phyloP scores from a whole-genome alignment of 164 flowering plant species.

The Platanus orientalis region DNA sequence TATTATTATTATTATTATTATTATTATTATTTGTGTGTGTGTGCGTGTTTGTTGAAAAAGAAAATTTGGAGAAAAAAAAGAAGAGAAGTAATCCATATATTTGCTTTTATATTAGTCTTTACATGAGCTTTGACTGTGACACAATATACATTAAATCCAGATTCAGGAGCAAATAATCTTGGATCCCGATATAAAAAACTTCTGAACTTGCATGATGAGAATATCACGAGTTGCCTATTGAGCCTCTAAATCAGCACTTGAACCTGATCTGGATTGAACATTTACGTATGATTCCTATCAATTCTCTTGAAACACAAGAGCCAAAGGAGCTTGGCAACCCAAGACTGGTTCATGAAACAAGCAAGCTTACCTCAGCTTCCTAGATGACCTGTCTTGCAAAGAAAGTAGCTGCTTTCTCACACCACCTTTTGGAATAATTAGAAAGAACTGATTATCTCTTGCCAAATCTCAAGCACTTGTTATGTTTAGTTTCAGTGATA shows the following conservation, averaged over 20 bases:
- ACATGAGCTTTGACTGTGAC: conserved; percentile 9
- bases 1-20: no score
- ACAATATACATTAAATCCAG: conserved; percentile 16
- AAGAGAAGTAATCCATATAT: conserved; percentile 8
- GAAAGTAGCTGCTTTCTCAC: neutral
- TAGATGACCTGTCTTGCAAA: neutral
- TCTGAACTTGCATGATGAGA: neutral
- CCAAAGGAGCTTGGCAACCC: conserved; percentile 9
- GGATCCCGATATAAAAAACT: neutral
- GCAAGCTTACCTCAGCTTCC: neutral
- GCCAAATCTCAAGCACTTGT: conserved; percentile 84
- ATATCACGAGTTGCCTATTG: conserved; percentile 3
- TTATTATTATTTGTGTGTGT: no score
- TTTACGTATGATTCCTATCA: conserved; percentile 5
- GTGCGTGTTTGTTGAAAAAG: no score
- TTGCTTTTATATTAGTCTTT: conserved; percentile 15
- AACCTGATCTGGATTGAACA: conserved; percentile 4
- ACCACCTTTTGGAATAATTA: neutral
- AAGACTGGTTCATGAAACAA: conserved; percentile 8
- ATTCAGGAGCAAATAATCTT: conserved; percentile 5
- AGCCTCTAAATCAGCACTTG: neutral
- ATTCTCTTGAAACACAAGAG: conserved; percentile 2
- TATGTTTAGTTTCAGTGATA: conserved; percentile 60
- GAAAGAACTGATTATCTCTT: conserved; percentile 32
- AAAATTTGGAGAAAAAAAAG: neutral